phyloP scores from a whole-genome alignment of 2,329 filamentous ascomycete genomes.

The Pyrenophora seminiperda region DNA sequence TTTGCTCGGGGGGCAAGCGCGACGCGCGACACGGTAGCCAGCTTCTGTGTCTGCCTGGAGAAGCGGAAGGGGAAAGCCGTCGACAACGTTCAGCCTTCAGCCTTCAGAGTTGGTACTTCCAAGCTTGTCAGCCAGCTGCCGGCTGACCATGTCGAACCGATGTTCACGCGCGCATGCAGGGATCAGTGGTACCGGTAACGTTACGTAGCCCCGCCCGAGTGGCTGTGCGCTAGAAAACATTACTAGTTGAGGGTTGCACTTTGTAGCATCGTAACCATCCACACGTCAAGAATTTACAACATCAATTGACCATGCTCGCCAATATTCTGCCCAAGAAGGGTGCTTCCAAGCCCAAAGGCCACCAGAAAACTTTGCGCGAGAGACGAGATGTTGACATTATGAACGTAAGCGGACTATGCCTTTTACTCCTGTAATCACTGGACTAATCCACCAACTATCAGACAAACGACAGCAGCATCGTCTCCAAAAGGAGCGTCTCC shows the following conservation, averaged over 20 bases:
- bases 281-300: constrained; percentile 3
- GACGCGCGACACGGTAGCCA: constrained; percentile 6
- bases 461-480: constrained; percentile 90
- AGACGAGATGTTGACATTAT: constrained; percentile 61
- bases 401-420: constrained; percentile 52
- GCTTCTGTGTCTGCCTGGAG: constrained; percentile 15
- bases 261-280: constrained; percentile 4
- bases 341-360: constrained; percentile 16
- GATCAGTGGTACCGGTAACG: no score
- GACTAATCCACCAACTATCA: constrained; percentile 50
- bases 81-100: no score
- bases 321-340: constrained; percentile 22
- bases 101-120: no score
- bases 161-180: constrained; percentile 22
- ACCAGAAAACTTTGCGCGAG: constrained; percentile 30
- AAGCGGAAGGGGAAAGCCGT: not conserved
- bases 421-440: not conserved
- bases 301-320: constrained; percentile 12
- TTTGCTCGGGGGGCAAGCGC: constrained; percentile 1
- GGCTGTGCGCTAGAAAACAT: constrained; percentile 30
- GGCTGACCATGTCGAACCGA: constrained; percentile 8
- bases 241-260: no score
- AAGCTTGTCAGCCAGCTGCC: constrained; percentile 7
- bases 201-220: constrained; percentile 31
- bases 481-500: constrained; percentile 92